These are phyloP conservation scores for Fusarium subtropicale DNA, from an alignment of 2,329 filamentous ascomycete genomes.

Conservation along the genomic window DNA sequence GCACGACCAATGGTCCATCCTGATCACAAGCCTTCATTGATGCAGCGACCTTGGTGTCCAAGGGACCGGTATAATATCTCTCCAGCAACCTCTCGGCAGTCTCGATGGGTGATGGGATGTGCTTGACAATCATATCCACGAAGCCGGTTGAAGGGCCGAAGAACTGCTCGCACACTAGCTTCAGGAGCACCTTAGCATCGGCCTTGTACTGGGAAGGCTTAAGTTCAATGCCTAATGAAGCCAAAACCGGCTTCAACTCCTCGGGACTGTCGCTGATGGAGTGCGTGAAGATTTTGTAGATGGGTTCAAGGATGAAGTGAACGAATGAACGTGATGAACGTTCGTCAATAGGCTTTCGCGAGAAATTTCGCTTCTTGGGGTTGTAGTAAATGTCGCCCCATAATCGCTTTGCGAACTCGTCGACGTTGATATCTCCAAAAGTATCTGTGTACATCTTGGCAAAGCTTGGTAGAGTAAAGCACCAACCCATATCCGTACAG, in stretches of 20 bases:
- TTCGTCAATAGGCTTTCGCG: constrained; percentile 85
- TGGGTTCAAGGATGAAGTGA: constrained; percentile 93
- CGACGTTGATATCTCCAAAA: constrained; percentile 82
- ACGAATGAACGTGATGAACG: constrained; percentile 88
- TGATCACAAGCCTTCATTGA: constrained; percentile 87
- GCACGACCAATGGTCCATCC: constrained; percentile 90
- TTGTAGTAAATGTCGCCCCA: constrained; percentile 99
- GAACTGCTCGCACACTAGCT: constrained; percentile 92
- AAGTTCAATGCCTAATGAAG: constrained; percentile 81
- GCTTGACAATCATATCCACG: constrained; percentile 93
- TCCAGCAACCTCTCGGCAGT: constrained; percentile 82
- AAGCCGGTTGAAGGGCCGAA: constrained; percentile 91
- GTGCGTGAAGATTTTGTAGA: constrained; percentile 97
- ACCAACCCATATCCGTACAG: constrained; percentile 94
- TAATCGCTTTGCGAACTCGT: constrained; percentile 84
- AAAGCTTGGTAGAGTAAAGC: constrained; percentile 93
- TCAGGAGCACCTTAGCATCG: constrained; percentile 89
- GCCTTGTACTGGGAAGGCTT: constrained; percentile 94
- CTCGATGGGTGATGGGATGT: constrained; percentile 87
- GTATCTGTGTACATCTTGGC: constrained; percentile 95
- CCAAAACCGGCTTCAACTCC: constrained; percentile 82
- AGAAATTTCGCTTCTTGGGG: constrained; percentile 88
- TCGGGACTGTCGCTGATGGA: constrained; percentile 91
- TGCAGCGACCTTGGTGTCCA: constrained; percentile 82
- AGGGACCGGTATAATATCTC: constrained; percentile 90